Evolutionary conservation across 371 early-diverging fungal genomes (phyloP).

Genomic region (Sanchytrium tribonematis): DNA sequence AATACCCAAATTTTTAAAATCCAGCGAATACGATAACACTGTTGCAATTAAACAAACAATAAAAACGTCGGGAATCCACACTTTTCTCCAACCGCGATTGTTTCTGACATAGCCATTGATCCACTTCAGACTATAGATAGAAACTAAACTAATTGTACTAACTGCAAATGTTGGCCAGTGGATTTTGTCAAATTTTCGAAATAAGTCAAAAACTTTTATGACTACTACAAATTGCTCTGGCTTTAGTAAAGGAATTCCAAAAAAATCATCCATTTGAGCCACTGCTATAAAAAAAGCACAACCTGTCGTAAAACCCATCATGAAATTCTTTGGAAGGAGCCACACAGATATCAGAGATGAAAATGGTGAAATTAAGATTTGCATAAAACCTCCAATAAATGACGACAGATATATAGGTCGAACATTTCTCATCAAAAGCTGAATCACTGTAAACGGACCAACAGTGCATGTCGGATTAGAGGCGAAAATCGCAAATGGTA

Average conservation of each 20-base stretch:
- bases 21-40: not conserved
- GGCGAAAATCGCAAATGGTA: not conserved
- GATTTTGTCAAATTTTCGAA: not conserved
- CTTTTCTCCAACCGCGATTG: not conserved
- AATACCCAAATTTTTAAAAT: not conserved
- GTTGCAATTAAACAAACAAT: not conserved
- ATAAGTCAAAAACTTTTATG: not conserved
- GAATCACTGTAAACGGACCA: not conserved
- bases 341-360: not conserved
- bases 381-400: not conserved
- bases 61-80: not conserved
- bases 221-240: slow-evolving; percentile 3
- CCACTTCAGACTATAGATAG: not conserved
- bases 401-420: not conserved
- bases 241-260: slow-evolving; percentile 16
- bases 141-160: not conserved
- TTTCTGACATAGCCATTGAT: not conserved
- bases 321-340: slow-evolving; percentile 15
- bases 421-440: not conserved
- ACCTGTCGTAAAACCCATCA: slow-evolving; percentile 19
- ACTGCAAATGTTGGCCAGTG: not conserved
- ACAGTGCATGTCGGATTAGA: not conserved
- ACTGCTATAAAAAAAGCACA: slow-evolving; percentile 19
- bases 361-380: not conserved
- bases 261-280: slow-evolving; percentile 17